Evolutionary conservation across 2,329 filamentous ascomycete species (phyloP).

Genomic region (Aspergillus tubingensis): DNA sequence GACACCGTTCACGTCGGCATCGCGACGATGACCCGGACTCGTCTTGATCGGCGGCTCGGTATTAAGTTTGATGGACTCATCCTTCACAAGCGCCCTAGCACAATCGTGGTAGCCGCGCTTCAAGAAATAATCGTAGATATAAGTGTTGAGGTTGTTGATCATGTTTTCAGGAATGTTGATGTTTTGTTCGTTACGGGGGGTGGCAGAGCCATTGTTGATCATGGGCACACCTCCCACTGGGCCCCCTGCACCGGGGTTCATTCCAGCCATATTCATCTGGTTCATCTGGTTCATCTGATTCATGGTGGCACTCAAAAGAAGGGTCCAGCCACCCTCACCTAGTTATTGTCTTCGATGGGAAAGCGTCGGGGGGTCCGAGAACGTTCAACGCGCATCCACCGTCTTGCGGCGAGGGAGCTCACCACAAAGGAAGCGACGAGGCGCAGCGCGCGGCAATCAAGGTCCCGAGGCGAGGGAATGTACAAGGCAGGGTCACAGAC

Average conservation of each 20-base stretch:
- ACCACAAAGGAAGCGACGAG: slow-evolving; percentile 27
- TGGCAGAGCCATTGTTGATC: slow-evolving; percentile 54
- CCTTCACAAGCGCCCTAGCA: slow-evolving; percentile 71
- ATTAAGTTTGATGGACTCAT: slow-evolving; percentile 63
- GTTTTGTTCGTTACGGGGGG: slow-evolving; percentile 46
- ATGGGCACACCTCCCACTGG: slow-evolving; percentile 60
- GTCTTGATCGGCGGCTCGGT: slow-evolving; percentile 60
- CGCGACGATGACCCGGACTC: slow-evolving; percentile 67
- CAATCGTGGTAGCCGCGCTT: slow-evolving; percentile 81
- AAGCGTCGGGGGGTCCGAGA: slow-evolving; percentile 22
- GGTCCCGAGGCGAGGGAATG: slow-evolving; percentile 17
- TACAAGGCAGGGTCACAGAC: slow-evolving; percentile 18
- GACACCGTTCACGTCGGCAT: slow-evolving; percentile 71
- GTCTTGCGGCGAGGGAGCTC: slow-evolving; percentile 25
- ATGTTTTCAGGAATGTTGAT: slow-evolving; percentile 40
- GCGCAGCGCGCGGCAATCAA: slow-evolving; percentile 27
- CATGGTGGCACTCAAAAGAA: slow-evolving; percentile 45
- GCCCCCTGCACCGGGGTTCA: slow-evolving; percentile 57
- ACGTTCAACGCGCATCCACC: slow-evolving; percentile 37
- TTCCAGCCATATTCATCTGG: slow-evolving; percentile 59
- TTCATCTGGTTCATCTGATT: slow-evolving; percentile 57
- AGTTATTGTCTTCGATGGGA: slow-evolving; percentile 29
- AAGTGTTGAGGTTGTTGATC: slow-evolving; percentile 59
- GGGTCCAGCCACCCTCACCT: slow-evolving; percentile 39
- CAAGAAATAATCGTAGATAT: slow-evolving; percentile 75